Conservation (phyloP, 1,139 yeast genomes). For the Suhomyces choctaworum region DNA sequence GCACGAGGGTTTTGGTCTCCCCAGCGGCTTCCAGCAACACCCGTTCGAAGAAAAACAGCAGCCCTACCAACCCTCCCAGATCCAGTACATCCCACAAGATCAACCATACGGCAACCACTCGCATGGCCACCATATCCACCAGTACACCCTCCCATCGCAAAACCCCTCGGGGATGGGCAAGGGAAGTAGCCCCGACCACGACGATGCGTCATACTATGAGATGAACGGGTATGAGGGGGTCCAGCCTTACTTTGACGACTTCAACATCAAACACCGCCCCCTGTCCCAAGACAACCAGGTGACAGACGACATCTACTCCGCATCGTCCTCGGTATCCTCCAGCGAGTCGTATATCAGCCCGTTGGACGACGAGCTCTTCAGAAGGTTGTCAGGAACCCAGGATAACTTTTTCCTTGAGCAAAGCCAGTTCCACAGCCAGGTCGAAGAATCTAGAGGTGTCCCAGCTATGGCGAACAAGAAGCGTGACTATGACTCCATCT, state of each 20-base stretch:
- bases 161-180: neutral
- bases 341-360: constrained; percentile 18
- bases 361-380: constrained; percentile 22
- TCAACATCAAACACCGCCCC: constrained; percentile 8
- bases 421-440: neutral
- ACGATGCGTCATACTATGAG: constrained; percentile 12
- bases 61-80: neutral
- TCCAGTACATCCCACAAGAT: constrained; percentile 6
- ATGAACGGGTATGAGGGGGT: constrained; percentile 13
- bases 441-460: neutral
- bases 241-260: constrained; percentile 20
- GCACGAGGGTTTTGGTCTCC: constrained; percentile 1
- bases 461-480: constrained; percentile 10
- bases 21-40: neutral
- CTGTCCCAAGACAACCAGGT: constrained; percentile 2
- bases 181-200: neutral
- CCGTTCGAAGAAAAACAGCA: constrained; percentile 6
- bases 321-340: constrained; percentile 15
- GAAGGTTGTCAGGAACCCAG: constrained; percentile 14
- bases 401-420: constrained; percentile 4
- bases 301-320: constrained; percentile 11
- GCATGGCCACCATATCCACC: too few relatives aligned
- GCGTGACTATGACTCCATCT: constrained; percentile 14
- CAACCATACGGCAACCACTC: constrained; percentile 1
- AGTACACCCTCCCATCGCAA: constrained; percentile 1